Percentiles rank a stretch among this genome's conserved stretches.
Conservation (phyloP, 2,329 filamentous ascomycete genomes). For the Hysterium pulicare region DNA sequence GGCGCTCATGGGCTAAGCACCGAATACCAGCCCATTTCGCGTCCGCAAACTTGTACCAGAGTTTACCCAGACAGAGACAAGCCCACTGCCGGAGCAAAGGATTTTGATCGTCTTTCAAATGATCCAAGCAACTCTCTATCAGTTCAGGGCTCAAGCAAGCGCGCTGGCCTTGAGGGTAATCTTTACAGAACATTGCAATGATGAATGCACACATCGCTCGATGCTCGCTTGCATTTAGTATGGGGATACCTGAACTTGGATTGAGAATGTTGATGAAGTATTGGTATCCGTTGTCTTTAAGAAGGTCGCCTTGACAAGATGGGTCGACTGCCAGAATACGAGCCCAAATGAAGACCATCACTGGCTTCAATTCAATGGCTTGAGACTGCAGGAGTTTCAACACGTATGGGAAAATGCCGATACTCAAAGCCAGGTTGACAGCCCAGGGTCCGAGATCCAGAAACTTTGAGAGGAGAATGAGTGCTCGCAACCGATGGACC, state of each 20-base stretch:
- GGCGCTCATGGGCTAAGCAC: slow-evolving; percentile 75
- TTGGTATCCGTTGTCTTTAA: slow-evolving; percentile 95
- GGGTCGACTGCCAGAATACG: slow-evolving; percentile 92
- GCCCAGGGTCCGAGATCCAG: slow-evolving; percentile 96
- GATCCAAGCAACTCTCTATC: slow-evolving; percentile 80
- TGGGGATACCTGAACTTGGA: slow-evolving; percentile 74
- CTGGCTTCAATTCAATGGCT: slow-evolving; percentile 88
- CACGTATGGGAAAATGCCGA: slow-evolving; percentile 99
- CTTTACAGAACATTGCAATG: slow-evolving; percentile 93
- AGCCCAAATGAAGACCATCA: slow-evolving; percentile 99
- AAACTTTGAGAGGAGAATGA: slow-evolving; percentile 90
- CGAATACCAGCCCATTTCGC: slow-evolving; percentile 96
- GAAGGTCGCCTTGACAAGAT: slow-evolving; percentile 85
- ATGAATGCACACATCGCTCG: slow-evolving; percentile 99
- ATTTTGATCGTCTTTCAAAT: slow-evolving; percentile 82
- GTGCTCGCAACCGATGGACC: slow-evolving; percentile 83
- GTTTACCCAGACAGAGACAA: slow-evolving; percentile 88
- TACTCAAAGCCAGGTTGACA: slow-evolving; percentile 94
- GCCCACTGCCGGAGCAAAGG: slow-evolving; percentile 91
- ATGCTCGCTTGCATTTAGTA: slow-evolving; percentile 87
- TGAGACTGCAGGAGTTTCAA: slow-evolving; percentile 93
- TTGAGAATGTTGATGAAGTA: slow-evolving; percentile 95
- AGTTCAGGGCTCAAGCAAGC: slow-evolving; percentile 89
- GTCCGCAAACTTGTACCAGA: slow-evolving; percentile 87
- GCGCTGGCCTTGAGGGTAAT: slow-evolving; percentile 85